phyloP scores from a whole-genome alignment of 352 stramenopile genomes.

The Globisporangium abappressorium region DNA sequence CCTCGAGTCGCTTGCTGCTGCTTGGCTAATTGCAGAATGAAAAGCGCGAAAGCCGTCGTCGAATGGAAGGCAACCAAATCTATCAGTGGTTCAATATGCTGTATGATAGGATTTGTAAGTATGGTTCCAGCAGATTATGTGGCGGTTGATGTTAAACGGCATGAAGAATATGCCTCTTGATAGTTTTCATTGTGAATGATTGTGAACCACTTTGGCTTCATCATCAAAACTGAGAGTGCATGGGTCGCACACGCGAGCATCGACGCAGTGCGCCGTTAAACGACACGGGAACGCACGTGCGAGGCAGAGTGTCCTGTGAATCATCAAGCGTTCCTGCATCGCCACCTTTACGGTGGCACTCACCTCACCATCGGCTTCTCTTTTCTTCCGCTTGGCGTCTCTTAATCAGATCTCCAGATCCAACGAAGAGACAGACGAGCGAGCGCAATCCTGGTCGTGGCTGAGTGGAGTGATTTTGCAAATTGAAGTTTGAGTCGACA shows the following conservation, averaged over 20 bases:
- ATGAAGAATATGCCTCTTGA: neutral
- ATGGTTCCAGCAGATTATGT: neutral
- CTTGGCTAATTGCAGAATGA: neutral
- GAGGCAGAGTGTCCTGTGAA: neutral
- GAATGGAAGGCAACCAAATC: slow-evolving; percentile 3
- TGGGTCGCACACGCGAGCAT: neutral
- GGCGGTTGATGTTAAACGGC: neutral
- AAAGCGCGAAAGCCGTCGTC: neutral
- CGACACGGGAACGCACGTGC: neutral
- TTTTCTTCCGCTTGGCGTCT: neutral
- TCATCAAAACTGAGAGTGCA: slow-evolving; percentile 6
- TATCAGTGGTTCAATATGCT: neutral
- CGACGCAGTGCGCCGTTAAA: neutral
- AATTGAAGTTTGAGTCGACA: neutral
- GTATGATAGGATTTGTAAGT: neutral
- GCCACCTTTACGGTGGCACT: neutral
- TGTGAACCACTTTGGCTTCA: slow-evolving; percentile 6
- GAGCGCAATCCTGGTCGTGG: neutral
- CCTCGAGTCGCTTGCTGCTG: neutral
- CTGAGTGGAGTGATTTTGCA: neutral
- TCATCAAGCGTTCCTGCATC: neutral
- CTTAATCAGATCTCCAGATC: neutral
- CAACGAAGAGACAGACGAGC: neutral
- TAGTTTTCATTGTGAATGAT: neutral
- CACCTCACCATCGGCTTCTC: neutral